Evolutionary conservation across 768 basidiomycete species (phyloP).

Genomic region (Tricholoma saponaceum): DNA sequence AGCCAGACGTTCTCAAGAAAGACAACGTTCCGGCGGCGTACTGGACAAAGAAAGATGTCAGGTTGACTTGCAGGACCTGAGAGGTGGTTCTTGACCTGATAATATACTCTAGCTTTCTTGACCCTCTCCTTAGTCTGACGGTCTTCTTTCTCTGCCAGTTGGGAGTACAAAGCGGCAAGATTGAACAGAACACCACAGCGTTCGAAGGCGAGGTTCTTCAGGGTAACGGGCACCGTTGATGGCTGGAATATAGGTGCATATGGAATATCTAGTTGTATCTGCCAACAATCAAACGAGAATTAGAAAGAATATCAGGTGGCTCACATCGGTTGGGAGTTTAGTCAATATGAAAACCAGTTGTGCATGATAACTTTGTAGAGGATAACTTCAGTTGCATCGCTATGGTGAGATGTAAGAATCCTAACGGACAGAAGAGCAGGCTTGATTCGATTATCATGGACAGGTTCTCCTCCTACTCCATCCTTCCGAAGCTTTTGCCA

Average conservation of each 20-base stretch:
- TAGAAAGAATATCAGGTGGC: constrained; percentile 8
- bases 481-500: constrained; percentile 70
- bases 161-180: constrained; percentile 80
- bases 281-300: neutral
- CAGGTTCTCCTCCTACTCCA: constrained; percentile 36
- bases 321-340: constrained; percentile 80
- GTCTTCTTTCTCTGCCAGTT: constrained; percentile 69
- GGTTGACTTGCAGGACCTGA: neutral
- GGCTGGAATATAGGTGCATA: constrained; percentile 73
- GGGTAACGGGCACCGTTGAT: constrained; percentile 49
- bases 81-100: constrained; percentile 48
- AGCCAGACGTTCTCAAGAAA: constrained; percentile 49
- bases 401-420: neutral
- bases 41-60: constrained; percentile 23
- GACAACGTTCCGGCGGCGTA: constrained; percentile 70
- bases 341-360: constrained; percentile 80
- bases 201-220: constrained; percentile 80
- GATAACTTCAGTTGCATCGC: constrained; percentile 6
- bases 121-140: constrained; percentile 75
- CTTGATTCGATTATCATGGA: constrained; percentile 55
- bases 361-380: constrained; percentile 73
- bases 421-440: constrained; percentile 52
- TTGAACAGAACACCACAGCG: constrained; percentile 79
- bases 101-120: constrained; percentile 68
- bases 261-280: constrained; percentile 71